Base-by-base conservation (phyloP, 495 filamentous ascomycete genomes). In the Hapsidospora chrysogenum region DNA sequence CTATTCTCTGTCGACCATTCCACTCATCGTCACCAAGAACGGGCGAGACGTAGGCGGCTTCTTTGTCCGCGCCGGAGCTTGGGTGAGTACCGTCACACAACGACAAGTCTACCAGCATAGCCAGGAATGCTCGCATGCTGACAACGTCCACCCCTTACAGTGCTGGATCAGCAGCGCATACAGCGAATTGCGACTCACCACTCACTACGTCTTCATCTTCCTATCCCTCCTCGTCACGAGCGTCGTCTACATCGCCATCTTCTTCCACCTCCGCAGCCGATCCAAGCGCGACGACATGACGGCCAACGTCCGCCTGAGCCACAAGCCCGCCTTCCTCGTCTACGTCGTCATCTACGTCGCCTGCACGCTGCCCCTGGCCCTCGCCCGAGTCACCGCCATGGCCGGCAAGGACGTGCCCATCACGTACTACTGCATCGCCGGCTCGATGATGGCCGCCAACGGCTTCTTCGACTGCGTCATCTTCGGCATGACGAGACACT, bases 171-270 rank as follows among this genome's bases (percentile, higher is more conserved):
- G 66, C 42, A 49, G 60, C 27, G 51, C 63, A 1, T 80, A 73
- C 50, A 64, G 73, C 37, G 43, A 50, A 4, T 57, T 72, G 26
- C 78, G 78, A 41, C 65, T 86, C 1, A 72, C 67, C 61, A 66
- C 76, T 14, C 80, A 86, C 45, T 86, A 86, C 46, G 62, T 85
- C 41, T 86, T 75, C 69, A 80, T 84, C 52, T 82, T 84, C 55
- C 51, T 82, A 29, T 60, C 68, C 35, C 68, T 83, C 41, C 68
- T 75, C 43, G 48, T 72, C 14, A 80, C 76, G 9, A 62, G 74
- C 33, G 38, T 60, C 27, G 61, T 84, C 10, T 86, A 86, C 52
- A 57, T 57, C 1, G 51, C 75, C 37, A 72, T 80, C 49, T 78
- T 70, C 53, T 43, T 79, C 39, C 64, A 61, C 38, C 64, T 83